Evolutionary conservation across 306 rosid genomes (phyloP), one percentile per base, ranked within the genome.

Genomic region (Vigna unguiculata): DNA sequence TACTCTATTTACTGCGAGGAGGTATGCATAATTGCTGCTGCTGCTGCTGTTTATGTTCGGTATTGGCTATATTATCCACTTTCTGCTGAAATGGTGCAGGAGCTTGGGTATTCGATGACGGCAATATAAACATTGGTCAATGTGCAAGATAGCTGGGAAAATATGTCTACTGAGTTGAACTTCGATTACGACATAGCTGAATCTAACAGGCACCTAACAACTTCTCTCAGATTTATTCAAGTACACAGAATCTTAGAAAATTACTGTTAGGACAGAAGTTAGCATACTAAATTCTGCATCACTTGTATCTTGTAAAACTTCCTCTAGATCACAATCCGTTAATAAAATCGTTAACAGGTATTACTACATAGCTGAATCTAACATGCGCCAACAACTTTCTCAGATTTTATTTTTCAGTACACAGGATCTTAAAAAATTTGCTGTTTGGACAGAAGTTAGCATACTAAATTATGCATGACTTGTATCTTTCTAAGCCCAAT

Each of bases 31-130:
- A 15, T 72, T 62, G 25, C 16, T 43, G 24, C 20, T 38, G 24
- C 20, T 38, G 24, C 57, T 52, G 25, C 38, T 54, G n/a, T 24
- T 72, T 30, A 28, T 77, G 57, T 73, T 65, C 53, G 25, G 21
- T 76, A 22, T 47, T 76, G 54, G 43, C 63, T 76, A 41, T 59
- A 55, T 66, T 3, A 8, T 64, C 9, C 13, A 7, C 58, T 60
- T 53, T 75, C 58, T 38, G 59, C 75, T 83, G 21, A 78, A 78
- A 77, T 55, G 72, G 38, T 58, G 68, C 96, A 90, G 97, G 92
- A 84, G 87, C 80, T 62, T 80, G 83, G 92, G 96, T 69, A 84
- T 95, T 76, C 90, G 88, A 82, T 90, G 86, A 86, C 51, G 17
- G 10, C 24, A 9, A 49, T 49, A 45, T 28, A 55, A 79, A 73